phyloP scores from a whole-genome alignment of 805 yeast genomes.

The Hanseniaspora clermontiae region DNA sequence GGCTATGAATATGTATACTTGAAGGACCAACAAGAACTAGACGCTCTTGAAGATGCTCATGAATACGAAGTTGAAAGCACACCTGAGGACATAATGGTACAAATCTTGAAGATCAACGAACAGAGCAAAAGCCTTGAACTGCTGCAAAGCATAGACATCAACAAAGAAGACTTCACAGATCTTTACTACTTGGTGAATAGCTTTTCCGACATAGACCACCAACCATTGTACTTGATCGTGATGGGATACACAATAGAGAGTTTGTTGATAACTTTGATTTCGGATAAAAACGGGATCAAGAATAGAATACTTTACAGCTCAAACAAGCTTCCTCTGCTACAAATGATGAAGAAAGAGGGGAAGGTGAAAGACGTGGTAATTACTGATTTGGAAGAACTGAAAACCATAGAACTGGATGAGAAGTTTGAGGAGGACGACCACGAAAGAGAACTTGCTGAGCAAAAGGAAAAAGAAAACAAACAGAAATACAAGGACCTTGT shows the following conservation, averaged over 20 bases:
- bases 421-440: conserved; percentile 13
- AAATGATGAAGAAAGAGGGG: conserved; percentile 51
- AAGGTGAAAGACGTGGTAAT: conserved; percentile 27
- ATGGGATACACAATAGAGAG: conserved; percentile 10
- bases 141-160: conserved; percentile 24
- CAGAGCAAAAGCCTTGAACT: conserved; percentile 23
- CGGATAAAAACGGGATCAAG: conserved; percentile 71
- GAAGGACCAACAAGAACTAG: background rate
- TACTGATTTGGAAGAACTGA: conserved; percentile 27
- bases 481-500: conserved; percentile 11
- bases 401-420: conserved; percentile 3
- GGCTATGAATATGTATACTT: conserved; percentile 3
- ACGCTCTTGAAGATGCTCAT: background rate
- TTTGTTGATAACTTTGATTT: conserved; percentile 54
- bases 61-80: conserved; percentile 2
- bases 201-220: conserved; percentile 25
- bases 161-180: conserved; percentile 29
- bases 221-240: conserved; percentile 41
- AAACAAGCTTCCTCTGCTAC: conserved; percentile 61
- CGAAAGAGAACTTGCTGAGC: conserved; percentile 20
- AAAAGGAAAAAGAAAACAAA: conserved; percentile 21
- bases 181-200: conserved; percentile 21
- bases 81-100: conserved; percentile 6
- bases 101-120: conserved; percentile 26
- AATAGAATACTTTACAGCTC: conserved; percentile 91